Evolutionary conservation across 2,329 filamentous ascomycete genomes (phyloP).

Genomic region (Aspergillus aculeatinus): DNA sequence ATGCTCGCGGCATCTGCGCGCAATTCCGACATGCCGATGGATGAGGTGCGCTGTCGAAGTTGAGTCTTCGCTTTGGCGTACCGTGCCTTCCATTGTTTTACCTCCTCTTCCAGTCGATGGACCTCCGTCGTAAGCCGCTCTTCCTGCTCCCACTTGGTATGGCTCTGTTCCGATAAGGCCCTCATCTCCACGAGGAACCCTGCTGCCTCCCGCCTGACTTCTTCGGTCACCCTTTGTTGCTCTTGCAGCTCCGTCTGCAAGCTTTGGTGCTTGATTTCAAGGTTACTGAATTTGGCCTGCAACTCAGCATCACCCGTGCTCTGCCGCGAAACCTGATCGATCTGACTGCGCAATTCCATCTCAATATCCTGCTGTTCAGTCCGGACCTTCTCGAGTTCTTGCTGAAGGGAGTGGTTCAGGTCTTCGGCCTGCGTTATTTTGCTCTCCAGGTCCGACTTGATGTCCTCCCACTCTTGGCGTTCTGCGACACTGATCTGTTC

Average conservation of each 20-base stretch:
- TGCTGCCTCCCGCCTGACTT: conserved; percentile 80
- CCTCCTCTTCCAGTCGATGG: conserved; percentile 73
- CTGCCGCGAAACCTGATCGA: conserved; percentile 47
- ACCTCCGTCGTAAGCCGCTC: conserved; percentile 74
- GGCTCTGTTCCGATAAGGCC: conserved; percentile 75
- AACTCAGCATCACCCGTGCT: conserved; percentile 53
- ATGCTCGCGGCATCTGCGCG: conserved; percentile 45
- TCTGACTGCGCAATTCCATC: conserved; percentile 61
- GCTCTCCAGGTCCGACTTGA: conserved; percentile 66
- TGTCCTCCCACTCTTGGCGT: conserved; percentile 67
- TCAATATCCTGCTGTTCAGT: conserved; percentile 66
- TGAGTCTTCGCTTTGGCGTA: conserved; percentile 89
- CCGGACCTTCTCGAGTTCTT: conserved; percentile 73
- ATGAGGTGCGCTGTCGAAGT: conserved; percentile 75
- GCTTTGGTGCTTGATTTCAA: conserved; percentile 65
- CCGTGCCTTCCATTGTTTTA: conserved; percentile 85
- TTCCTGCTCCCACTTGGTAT: conserved; percentile 76
- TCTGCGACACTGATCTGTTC: conserved; percentile 55
- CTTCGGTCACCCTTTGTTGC: conserved; percentile 80
- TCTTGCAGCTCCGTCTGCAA: conserved; percentile 65
- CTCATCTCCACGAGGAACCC: conserved; percentile 88
- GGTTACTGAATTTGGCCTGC: conserved; percentile 57
- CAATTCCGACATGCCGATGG: conserved; percentile 64
- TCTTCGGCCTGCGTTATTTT: conserved; percentile 72
- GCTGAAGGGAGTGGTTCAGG: conserved; percentile 75